Percentiles rank a stretch among this genome's conserved stretches.
Evolutionary conservation across 2,329 filamentous ascomycete genomes (phyloP).

Genomic region (Neophaeococcomyces aloes): DNA sequence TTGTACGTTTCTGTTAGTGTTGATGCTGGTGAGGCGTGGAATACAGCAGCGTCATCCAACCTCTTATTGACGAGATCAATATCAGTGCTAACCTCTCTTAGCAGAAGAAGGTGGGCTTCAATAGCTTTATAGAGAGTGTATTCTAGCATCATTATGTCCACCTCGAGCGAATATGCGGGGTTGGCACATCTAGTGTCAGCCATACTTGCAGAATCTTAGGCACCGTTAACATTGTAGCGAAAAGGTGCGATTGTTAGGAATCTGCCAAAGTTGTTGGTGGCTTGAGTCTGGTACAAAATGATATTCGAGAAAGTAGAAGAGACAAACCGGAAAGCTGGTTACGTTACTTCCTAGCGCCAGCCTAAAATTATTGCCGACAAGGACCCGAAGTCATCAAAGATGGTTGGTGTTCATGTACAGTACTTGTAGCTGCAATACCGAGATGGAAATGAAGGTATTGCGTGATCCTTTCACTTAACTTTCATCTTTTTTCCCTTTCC

Average conservation of each 20-base stretch:
- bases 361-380: background rate
- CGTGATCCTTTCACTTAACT: background rate
- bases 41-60: background rate
- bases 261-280: too few relatives aligned
- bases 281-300: too few relatives aligned
- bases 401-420: too few relatives aligned
- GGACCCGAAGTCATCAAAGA: too few relatives aligned
- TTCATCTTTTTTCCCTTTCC: slow-evolving; percentile 22
- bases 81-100: background rate
- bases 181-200: slow-evolving; percentile 17
- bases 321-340: background rate
- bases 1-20: slow-evolving; percentile 4
- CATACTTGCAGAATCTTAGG: slow-evolving; percentile 8
- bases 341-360: background rate
- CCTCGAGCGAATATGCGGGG: slow-evolving; percentile 18
- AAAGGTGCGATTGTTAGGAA: background rate
- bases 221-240: too few relatives aligned
- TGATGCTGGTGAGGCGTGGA: background rate
- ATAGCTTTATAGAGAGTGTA: slow-evolving; percentile 19
- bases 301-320: too few relatives aligned
- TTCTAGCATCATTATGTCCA: slow-evolving; percentile 21
- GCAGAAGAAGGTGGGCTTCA: slow-evolving; percentile 11
- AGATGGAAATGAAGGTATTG: too few relatives aligned
- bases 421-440: too few relatives aligned
- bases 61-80: background rate